Conservation (phyloP, 768 basidiomycete genomes). For the Boletus subcaerulescens region DNA sequence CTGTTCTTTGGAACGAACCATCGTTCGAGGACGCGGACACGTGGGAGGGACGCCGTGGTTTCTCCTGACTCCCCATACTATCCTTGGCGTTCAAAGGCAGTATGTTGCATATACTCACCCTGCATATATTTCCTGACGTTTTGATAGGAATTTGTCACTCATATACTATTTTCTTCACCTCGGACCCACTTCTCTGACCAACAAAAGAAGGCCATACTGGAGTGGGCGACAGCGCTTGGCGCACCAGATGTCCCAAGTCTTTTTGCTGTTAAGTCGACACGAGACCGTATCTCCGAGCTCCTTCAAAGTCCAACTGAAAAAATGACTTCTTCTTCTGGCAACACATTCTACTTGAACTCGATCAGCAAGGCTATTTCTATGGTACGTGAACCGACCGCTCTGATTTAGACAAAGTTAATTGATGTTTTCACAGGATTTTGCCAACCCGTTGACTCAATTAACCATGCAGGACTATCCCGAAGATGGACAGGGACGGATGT, state of each 20-base stretch:
- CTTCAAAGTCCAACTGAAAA: neutral
- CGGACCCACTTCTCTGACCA: neutral
- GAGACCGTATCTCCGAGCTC: neutral
- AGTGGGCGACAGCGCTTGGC: neutral
- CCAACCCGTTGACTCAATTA: neutral
- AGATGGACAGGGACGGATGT: neutral
- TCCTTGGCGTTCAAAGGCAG: too few species aligned
- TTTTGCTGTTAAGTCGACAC: neutral
- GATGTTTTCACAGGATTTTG: neutral
- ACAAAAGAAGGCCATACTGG: neutral
- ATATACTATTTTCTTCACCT: neutral
- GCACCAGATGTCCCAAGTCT: neutral
- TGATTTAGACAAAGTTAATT: neutral
- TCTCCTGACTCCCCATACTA: too few species aligned
- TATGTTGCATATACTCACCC: neutral
- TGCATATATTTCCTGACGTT: neutral
- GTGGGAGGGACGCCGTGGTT: too few species aligned
- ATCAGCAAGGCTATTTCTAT: neutral
- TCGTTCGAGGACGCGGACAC: too few species aligned
- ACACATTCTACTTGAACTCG: neutral
- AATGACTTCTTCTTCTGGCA: neutral
- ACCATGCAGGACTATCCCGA: neutral
- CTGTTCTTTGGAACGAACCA: too few species aligned
- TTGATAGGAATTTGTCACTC: neutral
- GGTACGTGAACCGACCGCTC: neutral